Conservation (phyloP, 2,329 filamentous ascomycete genomes). For the Drechslerella dactyloides region DNA sequence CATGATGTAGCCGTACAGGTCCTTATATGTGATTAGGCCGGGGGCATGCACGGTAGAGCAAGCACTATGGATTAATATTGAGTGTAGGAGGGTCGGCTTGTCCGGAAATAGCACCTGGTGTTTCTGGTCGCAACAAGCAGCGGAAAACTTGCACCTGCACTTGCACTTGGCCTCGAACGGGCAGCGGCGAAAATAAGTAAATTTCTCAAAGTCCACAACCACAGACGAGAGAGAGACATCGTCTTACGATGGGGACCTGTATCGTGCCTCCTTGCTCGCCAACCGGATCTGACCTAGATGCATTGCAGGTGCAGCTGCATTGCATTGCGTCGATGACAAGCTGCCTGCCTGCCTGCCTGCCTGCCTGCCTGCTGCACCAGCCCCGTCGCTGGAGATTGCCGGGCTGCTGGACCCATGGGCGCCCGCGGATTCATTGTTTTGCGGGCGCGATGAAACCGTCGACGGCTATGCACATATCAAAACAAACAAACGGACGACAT, state of each 20-base stretch:
- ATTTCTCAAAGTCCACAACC: slow-evolving; percentile 19
- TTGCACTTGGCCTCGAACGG: slow-evolving; percentile 7
- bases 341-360: neutral
- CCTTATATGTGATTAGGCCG: neutral
- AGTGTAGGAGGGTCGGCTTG: slow-evolving; percentile 42
- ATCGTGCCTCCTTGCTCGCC: slow-evolving; percentile 43
- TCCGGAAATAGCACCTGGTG: slow-evolving; percentile 50
- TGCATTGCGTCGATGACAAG: slow-evolving; percentile 34
- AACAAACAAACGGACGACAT: slow-evolving; percentile 16
- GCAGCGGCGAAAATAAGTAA: slow-evolving; percentile 12
- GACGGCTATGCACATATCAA: neutral
- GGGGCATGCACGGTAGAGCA: no score
- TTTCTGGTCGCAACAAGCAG: slow-evolving; percentile 45
- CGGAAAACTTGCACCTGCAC: no score
- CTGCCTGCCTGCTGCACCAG: slow-evolving; percentile 13
- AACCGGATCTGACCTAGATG: slow-evolving; percentile 50
- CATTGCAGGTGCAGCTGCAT: slow-evolving; percentile 8
- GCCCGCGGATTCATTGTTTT: slow-evolving; percentile 30
- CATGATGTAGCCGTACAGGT: slow-evolving; percentile 34
- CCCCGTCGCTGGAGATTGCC: slow-evolving; percentile 20
- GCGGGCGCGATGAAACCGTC: slow-evolving; percentile 19
- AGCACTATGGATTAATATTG: no score
- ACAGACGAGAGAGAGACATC: slow-evolving; percentile 12
- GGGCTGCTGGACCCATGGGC: slow-evolving; percentile 15
- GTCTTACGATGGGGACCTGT: slow-evolving; percentile 46